phyloP scores from a whole-genome alignment of 2,329 filamentous ascomycete genomes.

The Sclerotinia spermophila region DNA sequence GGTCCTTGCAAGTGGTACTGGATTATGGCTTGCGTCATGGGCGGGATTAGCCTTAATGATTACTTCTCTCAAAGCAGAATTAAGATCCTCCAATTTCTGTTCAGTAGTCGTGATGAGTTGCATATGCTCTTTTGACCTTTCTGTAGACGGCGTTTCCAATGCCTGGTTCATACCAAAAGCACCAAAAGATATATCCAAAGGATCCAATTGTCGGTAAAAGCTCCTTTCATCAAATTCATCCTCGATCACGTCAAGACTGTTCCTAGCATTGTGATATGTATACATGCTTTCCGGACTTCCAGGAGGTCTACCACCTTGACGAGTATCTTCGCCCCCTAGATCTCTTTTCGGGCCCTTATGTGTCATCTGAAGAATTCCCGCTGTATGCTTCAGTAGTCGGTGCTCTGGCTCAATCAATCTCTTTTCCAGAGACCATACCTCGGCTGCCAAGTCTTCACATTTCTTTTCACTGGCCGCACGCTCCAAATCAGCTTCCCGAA shows the following conservation, averaged over 20 bases:
- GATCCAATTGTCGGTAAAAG: conserved; percentile 67
- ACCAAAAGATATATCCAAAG: conserved; percentile 48
- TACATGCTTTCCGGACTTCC: conserved; percentile 76
- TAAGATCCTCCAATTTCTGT: conserved; percentile 63
- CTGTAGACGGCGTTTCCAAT: conserved; percentile 21
- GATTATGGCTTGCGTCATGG: conserved; percentile 25
- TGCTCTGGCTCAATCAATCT: conserved; percentile 70
- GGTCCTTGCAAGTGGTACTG: conserved; percentile 38
- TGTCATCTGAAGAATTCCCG: conserved; percentile 85
- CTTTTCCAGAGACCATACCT: conserved; percentile 77
- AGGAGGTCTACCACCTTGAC: conserved; percentile 57
- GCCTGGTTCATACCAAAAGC: conserved; percentile 29
- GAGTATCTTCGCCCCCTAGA: conserved; percentile 41
- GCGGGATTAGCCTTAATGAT: conserved; percentile 60
- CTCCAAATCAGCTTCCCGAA: conserved; percentile 66
- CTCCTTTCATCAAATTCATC: conserved; percentile 74
- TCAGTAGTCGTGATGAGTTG: conserved; percentile 60
- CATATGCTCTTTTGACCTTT: conserved; percentile 36
- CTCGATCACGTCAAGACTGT: conserved; percentile 54
- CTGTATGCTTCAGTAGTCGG: conserved; percentile 81
- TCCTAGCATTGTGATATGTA: conserved; percentile 59
- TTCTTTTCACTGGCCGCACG: conserved; percentile 70
- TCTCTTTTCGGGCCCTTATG: conserved; percentile 66
- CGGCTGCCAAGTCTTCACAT: conserved; percentile 79
- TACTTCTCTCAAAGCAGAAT: conserved; percentile 61